Percentiles rank a stretch among this genome's conserved stretches.
phyloP scores from a whole-genome alignment of 73 alveolate species.

The Tetrahymena malaccensis region DNA sequence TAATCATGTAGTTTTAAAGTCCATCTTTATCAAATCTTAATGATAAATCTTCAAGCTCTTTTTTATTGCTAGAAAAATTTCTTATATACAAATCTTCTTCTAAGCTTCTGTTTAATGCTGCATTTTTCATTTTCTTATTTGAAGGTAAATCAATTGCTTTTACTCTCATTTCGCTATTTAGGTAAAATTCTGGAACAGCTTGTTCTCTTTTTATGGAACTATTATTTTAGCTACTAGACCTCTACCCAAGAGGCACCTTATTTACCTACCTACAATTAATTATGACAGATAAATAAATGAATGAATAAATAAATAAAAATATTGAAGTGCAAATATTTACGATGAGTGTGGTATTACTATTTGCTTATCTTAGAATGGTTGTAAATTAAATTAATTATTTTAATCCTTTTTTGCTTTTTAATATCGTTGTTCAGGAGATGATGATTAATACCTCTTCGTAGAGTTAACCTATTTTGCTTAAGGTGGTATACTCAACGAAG shows the following conservation, averaged over 20 bases:
- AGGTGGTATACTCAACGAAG: not conserved
- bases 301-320: not conserved
- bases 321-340: not conserved
- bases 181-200: not conserved
- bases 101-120: not conserved
- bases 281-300: not conserved
- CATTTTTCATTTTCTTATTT: not conserved
- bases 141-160: not conserved
- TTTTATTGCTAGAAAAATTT: not conserved
- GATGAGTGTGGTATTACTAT: not conserved
- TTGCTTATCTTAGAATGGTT: not conserved
- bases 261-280: not conserved
- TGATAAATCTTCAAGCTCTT: not conserved
- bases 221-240: not conserved
- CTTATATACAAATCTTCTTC: not conserved
- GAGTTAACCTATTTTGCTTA: not conserved
- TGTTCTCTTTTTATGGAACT: not conserved
- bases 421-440: not conserved
- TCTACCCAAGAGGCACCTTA: not conserved
- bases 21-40: not conserved
- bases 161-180: not conserved
- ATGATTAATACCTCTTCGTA: not conserved
- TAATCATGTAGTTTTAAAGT: not conserved
- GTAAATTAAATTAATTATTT: not conserved
- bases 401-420: not conserved